Conservation (phyloP, 2,329 filamentous ascomycete species). For the Incumbomyces delicatus region DNA sequence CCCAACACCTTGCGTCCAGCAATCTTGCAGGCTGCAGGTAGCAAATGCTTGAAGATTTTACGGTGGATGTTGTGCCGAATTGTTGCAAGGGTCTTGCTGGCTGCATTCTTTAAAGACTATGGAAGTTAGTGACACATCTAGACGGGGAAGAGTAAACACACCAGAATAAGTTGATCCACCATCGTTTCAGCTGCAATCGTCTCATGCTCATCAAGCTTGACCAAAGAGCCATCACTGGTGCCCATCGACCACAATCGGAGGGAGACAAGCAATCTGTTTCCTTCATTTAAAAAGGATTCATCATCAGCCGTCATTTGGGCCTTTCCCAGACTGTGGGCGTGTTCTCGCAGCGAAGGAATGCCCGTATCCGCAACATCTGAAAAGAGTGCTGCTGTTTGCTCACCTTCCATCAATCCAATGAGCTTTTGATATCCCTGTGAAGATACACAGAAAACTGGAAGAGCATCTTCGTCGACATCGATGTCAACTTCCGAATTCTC, state of each 20-base stretch:
- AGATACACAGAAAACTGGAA: slow-evolving; percentile 58
- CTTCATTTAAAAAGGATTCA: slow-evolving; percentile 41
- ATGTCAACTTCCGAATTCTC: slow-evolving; percentile 50
- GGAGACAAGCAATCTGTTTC: slow-evolving; percentile 44
- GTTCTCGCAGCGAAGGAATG: slow-evolving; percentile 48
- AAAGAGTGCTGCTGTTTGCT: slow-evolving; percentile 46
- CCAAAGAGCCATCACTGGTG: slow-evolving; percentile 21
- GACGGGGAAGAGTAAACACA: neutral
- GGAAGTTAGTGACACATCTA: neutral
- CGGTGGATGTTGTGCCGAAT: slow-evolving; percentile 25
- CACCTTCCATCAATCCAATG: slow-evolving; percentile 44
- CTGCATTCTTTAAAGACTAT: neutral
- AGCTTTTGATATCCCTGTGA: slow-evolving; percentile 54
- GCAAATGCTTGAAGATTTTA: slow-evolving; percentile 28
- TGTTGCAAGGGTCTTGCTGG: neutral
- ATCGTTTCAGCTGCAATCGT: neutral
- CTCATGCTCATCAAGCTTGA: neutral
- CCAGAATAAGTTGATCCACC: neutral
- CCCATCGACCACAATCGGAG: slow-evolving; percentile 42
- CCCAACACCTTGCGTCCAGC: slow-evolving; percentile 22
- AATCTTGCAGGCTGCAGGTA: slow-evolving; percentile 26
- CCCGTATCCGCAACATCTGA: slow-evolving; percentile 45
- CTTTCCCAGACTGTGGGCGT: slow-evolving; percentile 52
- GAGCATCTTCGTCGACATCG: slow-evolving; percentile 33
- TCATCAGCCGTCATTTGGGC: slow-evolving; percentile 35